Conservation (phyloP, 352 stramenopile species). For the Phytophthora tubulina region DNA sequence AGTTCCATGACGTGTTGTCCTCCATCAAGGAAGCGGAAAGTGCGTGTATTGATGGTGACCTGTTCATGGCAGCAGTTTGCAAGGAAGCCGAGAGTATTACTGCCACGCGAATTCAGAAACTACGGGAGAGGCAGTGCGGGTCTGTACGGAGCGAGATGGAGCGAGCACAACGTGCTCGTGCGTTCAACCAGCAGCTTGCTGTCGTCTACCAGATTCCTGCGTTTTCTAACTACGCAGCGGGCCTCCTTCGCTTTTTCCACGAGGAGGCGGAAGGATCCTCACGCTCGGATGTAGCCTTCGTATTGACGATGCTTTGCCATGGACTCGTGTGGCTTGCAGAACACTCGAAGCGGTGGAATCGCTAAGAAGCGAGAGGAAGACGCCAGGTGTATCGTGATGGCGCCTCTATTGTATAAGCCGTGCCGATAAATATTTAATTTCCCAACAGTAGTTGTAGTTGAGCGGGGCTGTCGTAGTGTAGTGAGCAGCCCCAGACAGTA, state of each 20-base stretch:
- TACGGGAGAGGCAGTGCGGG: slow-evolving; percentile 68
- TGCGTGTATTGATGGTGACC: slow-evolving; percentile 67
- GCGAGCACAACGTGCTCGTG: slow-evolving; percentile 65
- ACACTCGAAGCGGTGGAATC: slow-evolving; percentile 68
- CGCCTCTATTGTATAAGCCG: slow-evolving; percentile 34
- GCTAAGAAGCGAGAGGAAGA: slow-evolving; percentile 23
- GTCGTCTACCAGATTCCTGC: slow-evolving; percentile 82
- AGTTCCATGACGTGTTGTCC: slow-evolving; percentile 81
- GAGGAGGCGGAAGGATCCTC: slow-evolving; percentile 77
- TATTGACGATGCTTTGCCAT: slow-evolving; percentile 84
- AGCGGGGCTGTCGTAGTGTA: slow-evolving; percentile 22
- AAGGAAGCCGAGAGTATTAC: slow-evolving; percentile 60
- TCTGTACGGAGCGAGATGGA: slow-evolving; percentile 75
- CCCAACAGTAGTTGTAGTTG: slow-evolving; percentile 19
- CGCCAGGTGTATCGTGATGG: slow-evolving; percentile 7
- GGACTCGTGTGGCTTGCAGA: slow-evolving; percentile 84
- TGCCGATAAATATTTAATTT: slow-evolving; percentile 52
- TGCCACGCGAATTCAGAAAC: slow-evolving; percentile 40
- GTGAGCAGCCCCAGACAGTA: slow-evolving; percentile 24
- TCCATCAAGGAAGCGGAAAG: slow-evolving; percentile 80
- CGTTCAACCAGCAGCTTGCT: slow-evolving; percentile 76
- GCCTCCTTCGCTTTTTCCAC: slow-evolving; percentile 78
- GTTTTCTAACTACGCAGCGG: slow-evolving; percentile 75
- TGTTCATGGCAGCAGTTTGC: slow-evolving; percentile 60
- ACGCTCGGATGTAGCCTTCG: slow-evolving; percentile 79